Evolutionary conservation across 768 basidiomycete genomes (phyloP).

Genomic region (Termitomyces heimii): DNA sequence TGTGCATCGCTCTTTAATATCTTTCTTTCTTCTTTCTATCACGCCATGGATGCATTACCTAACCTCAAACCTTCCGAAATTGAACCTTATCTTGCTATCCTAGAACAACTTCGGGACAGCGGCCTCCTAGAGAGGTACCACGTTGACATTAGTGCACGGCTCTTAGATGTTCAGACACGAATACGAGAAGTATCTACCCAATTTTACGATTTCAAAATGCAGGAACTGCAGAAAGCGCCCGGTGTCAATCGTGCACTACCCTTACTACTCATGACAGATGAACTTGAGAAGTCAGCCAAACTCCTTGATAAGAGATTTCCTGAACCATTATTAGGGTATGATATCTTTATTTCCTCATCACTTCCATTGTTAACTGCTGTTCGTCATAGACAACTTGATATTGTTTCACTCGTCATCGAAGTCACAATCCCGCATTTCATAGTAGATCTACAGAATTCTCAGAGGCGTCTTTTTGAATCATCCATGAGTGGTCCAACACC

Average conservation of each 20-base stretch:
- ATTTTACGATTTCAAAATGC: conserved; percentile 58
- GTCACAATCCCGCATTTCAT: conserved; percentile 61
- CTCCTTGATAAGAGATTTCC: conserved; percentile 83
- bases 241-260: conserved; percentile 82
- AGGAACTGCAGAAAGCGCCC: conserved; percentile 58
- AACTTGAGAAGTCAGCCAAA: conserved; percentile 84
- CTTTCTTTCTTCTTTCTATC: conserved; percentile 81
- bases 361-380: background rate
- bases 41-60: conserved; percentile 73
- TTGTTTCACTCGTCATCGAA: conserved; percentile 72
- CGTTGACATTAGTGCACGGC: conserved; percentile 63
- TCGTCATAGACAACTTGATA: conserved; percentile 53
- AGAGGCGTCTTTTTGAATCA: conserved; percentile 72
- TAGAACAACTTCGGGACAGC: conserved; percentile 68
- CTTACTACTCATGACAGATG: conserved; percentile 77
- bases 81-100: conserved; percentile 53
- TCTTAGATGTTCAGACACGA: conserved; percentile 62
- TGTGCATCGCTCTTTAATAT: conserved; percentile 79
- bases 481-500: conserved; percentile 86
- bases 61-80: conserved; percentile 68
- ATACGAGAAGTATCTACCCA: conserved; percentile 53
- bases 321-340: conserved; percentile 72
- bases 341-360: conserved; percentile 13
- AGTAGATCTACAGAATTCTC: conserved; percentile 59
- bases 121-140: conserved; percentile 69